Percentiles rank a stretch among this genome's conserved stretches.
phyloP scores from a whole-genome alignment of 495 filamentous ascomycete genomes.

The Ramalina intermedia region DNA sequence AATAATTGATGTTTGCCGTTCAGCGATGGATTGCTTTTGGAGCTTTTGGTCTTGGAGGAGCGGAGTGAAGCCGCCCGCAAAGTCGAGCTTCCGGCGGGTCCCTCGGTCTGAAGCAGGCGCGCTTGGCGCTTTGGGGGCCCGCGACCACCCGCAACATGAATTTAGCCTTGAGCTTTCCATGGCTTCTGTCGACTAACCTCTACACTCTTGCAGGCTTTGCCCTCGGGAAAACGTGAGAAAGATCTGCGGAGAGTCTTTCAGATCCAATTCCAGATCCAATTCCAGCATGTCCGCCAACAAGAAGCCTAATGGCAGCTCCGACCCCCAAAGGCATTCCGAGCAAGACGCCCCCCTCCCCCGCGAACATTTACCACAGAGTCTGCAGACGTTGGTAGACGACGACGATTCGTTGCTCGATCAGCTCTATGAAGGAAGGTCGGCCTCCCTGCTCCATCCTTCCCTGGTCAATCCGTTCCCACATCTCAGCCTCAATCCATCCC shows the following conservation, averaged over 20 bases:
- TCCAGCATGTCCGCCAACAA: constrained; percentile 7
- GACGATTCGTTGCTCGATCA: constrained; percentile 69
- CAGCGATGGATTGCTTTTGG: background rate
- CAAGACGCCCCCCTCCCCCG: constrained; percentile 18
- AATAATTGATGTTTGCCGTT: constrained; percentile 9
- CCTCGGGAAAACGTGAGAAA: too few species aligned
- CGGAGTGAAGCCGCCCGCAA: background rate
- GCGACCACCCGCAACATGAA: background rate
- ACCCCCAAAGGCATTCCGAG: background rate
- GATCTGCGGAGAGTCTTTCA: too few species aligned
- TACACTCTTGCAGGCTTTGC: too few species aligned
- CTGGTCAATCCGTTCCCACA: background rate
- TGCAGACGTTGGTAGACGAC: constrained; percentile 63
- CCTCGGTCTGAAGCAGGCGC: background rate
- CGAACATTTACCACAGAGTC: constrained; percentile 48
- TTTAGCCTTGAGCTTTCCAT: background rate
- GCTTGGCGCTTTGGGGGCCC: background rate
- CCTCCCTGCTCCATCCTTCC: constrained; percentile 15
- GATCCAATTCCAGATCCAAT: too few species aligned
- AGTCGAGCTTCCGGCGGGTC: too few species aligned
- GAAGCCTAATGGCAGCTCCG: constrained; percentile 2
- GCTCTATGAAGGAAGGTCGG: constrained; percentile 68
- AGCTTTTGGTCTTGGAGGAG: background rate
- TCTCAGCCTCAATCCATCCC: constrained; percentile 8
- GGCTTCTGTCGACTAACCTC: too few species aligned